Percentiles rank a stretch among this genome's conserved stretches.
Evolutionary conservation across 768 basidiomycete species (phyloP).

Genomic region (Chlorophyllum brunneum): DNA sequence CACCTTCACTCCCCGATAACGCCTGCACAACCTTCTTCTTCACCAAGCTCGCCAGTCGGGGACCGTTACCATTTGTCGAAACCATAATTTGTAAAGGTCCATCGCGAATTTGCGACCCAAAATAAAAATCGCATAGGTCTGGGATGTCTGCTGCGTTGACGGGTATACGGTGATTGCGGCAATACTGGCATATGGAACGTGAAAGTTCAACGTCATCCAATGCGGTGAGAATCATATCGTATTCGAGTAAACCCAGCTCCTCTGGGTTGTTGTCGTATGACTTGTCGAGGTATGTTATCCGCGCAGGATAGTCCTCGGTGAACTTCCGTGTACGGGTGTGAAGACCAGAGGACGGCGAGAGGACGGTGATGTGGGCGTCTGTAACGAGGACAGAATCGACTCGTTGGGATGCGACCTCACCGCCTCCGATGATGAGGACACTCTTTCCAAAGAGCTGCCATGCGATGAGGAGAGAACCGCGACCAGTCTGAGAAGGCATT

Average conservation of each 20-base stretch:
- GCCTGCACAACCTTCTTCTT: conserved; percentile 59
- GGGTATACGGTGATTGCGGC: conserved; percentile 67
- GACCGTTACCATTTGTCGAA: conserved; percentile 91
- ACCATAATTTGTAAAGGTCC: conserved; percentile 96
- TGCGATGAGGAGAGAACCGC: conserved; percentile 83
- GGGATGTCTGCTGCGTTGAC: conserved; percentile 98
- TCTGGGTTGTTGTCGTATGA: conserved; percentile 40
- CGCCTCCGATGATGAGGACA: conserved; percentile 92
- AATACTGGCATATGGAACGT: conserved; percentile 65
- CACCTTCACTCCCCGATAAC: conserved; percentile 71
- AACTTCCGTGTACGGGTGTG: conserved; percentile 52
- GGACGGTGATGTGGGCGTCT: conserved; percentile 72
- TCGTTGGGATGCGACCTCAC: conserved; percentile 85
- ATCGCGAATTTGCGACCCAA: conserved; percentile 87
- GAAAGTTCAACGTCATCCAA: conserved; percentile 78
- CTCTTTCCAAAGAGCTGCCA: conserved; percentile 85
- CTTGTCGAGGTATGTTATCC: conserved; percentile 71
- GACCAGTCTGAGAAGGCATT: conserved; percentile 26
- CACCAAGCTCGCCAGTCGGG: conserved; percentile 85
- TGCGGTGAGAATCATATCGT: conserved; percentile 90
- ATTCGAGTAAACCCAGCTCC: conserved; percentile 55
- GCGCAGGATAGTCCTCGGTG: conserved; percentile 42
- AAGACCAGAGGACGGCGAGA: conserved; percentile 69
- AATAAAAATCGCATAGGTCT: conserved; percentile 95
- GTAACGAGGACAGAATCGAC: conserved; percentile 82